Evolutionary conservation across 257 asterid genomes (phyloP).

Genomic region (Henckelia pumila): DNA sequence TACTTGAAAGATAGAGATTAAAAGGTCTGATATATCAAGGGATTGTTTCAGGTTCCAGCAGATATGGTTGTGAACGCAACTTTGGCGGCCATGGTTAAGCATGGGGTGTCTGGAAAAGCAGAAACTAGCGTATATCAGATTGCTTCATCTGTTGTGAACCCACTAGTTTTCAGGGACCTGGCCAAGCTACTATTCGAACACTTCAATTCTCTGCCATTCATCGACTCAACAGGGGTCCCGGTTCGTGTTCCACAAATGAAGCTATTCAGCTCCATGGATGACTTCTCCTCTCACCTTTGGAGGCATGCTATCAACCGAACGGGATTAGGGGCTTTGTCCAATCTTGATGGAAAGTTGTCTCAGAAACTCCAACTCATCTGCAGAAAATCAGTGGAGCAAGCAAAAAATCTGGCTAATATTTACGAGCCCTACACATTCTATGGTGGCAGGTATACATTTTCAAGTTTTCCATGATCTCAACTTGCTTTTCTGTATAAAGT

Average conservation of each 20-base stretch:
- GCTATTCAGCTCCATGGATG: conserved; percentile 84
- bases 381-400: conserved; percentile 84
- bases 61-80: conserved; percentile 97
- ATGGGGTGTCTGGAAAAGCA: conserved; percentile 55
- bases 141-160: conserved; percentile 88
- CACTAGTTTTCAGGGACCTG: conserved; percentile 67
- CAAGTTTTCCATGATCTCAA: background rate
- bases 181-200: conserved; percentile 65
- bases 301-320: conserved; percentile 54
- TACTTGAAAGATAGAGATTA: background rate
- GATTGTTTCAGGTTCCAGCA: conserved; percentile 71
- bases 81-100: conserved; percentile 96
- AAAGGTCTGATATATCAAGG: background rate
- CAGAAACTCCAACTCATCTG: conserved; percentile 60
- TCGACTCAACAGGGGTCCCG: conserved; percentile 68
- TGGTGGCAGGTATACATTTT: conserved; percentile 38
- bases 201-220: conserved; percentile 62
- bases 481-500: conserved; percentile 10
- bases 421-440: conserved; percentile 89
- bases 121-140: conserved; percentile 54
- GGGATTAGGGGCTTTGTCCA: conserved; percentile 49
- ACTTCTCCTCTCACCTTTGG: conserved; percentile 77
- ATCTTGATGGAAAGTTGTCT: conserved; percentile 51
- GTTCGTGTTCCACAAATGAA: conserved; percentile 70
- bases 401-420: conserved; percentile 72